Base-by-base conservation (phyloP, 208 protist genomes). In the Trypanosoma cruzi region DNA sequence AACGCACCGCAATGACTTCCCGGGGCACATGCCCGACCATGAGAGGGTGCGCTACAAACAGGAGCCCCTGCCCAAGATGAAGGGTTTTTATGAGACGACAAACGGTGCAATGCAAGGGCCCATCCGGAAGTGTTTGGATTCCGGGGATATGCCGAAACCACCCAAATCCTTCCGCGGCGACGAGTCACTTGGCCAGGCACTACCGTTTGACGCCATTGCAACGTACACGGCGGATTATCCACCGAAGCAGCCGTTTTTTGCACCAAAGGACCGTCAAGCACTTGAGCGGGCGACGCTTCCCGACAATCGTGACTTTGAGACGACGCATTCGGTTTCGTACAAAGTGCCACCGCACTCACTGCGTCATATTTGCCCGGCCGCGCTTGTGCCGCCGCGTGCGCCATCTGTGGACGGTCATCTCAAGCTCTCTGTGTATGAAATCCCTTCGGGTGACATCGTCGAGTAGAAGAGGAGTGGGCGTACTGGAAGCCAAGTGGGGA, bases 221-320 rank as follows among this genome's bases (percentile, higher is more conserved):
- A 96, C 64, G 63, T 96, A 96, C 82, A 96, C 86, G 8, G 90
- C 81, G 8, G 90, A 96, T 54, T 96, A 92, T 77, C 90, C 85
- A 36, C 68, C 85, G 57, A 96, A 96, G 86, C 80, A 96, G 62
- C 84, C 82, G 52, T 80, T 89, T 22, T 59, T 81, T 54, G 46
- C 62, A 50, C 66, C 58, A 66, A 61, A 37, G 63, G 52, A 66
- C 54, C 78, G 66, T 16, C 64, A 72, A 77, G 64, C 50, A 28
- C 18, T 44, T 63, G 37, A 28, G 22, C 29, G 65, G 31, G 59
- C 75, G 48, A 26, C 49, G 26, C 53, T 92, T 48, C 88, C 86
- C 24, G 87, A 96, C 68, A 94, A 85, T 53, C 87, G 90, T 59
- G 88, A 96, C 82, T 96, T 96, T 82, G 63, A 85, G 65, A 96